A percentile compares a stretch with the other conserved stretches of the same genome.
Conservation (phyloP, 768 basidiomycete species). For the Lactarius indigo region DNA sequence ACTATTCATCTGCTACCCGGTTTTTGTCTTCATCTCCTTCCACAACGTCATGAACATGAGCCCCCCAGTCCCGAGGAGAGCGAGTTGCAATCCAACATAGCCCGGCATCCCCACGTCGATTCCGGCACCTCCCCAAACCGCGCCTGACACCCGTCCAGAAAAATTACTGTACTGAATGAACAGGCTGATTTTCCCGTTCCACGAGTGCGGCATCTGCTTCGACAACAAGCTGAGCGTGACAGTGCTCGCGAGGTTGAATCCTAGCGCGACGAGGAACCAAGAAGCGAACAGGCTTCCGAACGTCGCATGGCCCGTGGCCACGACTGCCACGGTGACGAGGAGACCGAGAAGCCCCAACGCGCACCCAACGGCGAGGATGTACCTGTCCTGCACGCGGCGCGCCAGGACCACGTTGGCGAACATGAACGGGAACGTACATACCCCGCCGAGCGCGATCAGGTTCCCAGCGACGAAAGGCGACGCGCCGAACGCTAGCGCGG, state of each 20-base stretch:
- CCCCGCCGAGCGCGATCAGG: slow-evolving; percentile 66
- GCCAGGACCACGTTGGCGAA: slow-evolving; percentile 56
- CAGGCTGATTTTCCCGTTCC: slow-evolving; percentile 57
- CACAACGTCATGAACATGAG: slow-evolving; percentile 54
- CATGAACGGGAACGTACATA: slow-evolving; percentile 62
- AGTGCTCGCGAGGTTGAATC: slow-evolving; percentile 71
- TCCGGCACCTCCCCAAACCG: slow-evolving; percentile 66
- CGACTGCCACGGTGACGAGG: slow-evolving; percentile 46
- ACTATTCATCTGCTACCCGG: slow-evolving; percentile 39
- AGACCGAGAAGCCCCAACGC: slow-evolving; percentile 51
- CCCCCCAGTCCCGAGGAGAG: slow-evolving; percentile 54
- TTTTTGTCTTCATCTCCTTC: slow-evolving; percentile 63
- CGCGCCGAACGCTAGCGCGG: slow-evolving; percentile 48
- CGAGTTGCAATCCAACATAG: slow-evolving; percentile 58
- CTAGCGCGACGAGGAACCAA: slow-evolving; percentile 62
- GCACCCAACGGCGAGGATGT: slow-evolving; percentile 51
- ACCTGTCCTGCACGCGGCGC: slow-evolving; percentile 56
- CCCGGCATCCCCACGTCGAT: slow-evolving; percentile 55
- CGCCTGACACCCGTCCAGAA: slow-evolving; percentile 59
- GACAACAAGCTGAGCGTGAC: slow-evolving; percentile 63
- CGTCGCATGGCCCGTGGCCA: slow-evolving; percentile 38
- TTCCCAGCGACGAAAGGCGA: slow-evolving; percentile 64
- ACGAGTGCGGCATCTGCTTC: slow-evolving; percentile 62
- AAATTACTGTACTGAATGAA: slow-evolving; percentile 70
- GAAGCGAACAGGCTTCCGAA: slow-evolving; percentile 46